Conservation (phyloP, 225 moss, liverwort and hornwort genomes). For the Polytrichum commune region DNA sequence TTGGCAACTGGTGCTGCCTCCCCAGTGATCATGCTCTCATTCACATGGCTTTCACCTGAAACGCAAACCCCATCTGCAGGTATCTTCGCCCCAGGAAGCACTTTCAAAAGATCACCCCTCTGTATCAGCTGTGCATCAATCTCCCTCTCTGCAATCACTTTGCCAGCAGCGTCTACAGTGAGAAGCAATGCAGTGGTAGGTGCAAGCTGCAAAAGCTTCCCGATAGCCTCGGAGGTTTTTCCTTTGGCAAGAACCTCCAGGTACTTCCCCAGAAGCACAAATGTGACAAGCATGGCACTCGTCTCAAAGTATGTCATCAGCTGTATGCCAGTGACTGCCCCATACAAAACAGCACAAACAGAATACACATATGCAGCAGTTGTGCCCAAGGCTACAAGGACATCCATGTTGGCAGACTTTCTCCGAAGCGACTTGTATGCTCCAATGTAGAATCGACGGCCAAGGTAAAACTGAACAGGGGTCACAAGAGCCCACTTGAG, state of each 20-base stretch:
- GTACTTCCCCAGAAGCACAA: slow-evolving; percentile 88
- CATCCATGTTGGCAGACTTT: slow-evolving; percentile 90
- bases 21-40: slow-evolving; percentile 99
- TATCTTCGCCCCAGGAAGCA: slow-evolving; percentile 86
- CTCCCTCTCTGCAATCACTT: slow-evolving; percentile 57
- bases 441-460: slow-evolving; percentile 75
- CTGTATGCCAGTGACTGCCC: slow-evolving; percentile 49
- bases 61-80: slow-evolving; percentile 80
- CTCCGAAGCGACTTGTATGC: slow-evolving; percentile 79
- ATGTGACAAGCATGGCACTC: slow-evolving; percentile 93
- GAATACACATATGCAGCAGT: slow-evolving; percentile 83
- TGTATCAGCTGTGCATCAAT: slow-evolving; percentile 89
- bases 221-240: slow-evolving; percentile 92
- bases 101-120: slow-evolving; percentile 79
- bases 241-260: slow-evolving; percentile 91
- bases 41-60: slow-evolving; percentile 73
- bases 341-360: slow-evolving; percentile 68
- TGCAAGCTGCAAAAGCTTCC: slow-evolving; percentile 85
- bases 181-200: slow-evolving; percentile 80
- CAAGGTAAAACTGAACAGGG: slow-evolving; percentile 77
- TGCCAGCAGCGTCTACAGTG: slow-evolving; percentile 55
- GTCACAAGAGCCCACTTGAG: slow-evolving; percentile 89
- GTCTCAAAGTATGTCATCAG: slow-evolving; percentile 90
- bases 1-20: slow-evolving; percentile 83
- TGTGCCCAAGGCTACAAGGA: slow-evolving; percentile 80